These are phyloP conservation scores for Sclerotinia borealis DNA, from an alignment of 2,329 filamentous ascomycete genomes.

Conservation along the genomic window DNA sequence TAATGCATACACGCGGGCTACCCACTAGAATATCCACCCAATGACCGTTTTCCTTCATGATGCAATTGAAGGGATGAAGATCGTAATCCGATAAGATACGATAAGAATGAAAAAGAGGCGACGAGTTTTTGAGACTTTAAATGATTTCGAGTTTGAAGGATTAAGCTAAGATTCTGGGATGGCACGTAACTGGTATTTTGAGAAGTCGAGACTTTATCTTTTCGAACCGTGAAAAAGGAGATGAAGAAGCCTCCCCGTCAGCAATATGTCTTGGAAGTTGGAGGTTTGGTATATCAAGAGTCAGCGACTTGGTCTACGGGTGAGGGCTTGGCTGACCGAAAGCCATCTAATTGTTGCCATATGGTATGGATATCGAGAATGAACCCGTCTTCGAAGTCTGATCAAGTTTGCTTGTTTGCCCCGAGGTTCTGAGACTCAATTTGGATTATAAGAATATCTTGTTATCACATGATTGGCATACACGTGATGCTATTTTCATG, in stretches of 20 bases:
- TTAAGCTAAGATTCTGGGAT: not conserved
- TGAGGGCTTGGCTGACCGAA: not conserved
- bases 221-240: too few relatives aligned
- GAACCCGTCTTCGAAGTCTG: not conserved
- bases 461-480: not conserved
- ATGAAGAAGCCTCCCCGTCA: not conserved
- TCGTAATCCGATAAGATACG: slow-evolving; percentile 5
- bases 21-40: not conserved
- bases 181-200: not conserved
- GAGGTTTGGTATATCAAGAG: not conserved
- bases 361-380: not conserved
- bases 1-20: not conserved
- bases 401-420: not conserved
- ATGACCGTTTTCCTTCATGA: not conserved
- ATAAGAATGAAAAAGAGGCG: not conserved
- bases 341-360: not conserved
- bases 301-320: not conserved
- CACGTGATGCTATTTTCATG: not conserved
- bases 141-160: not conserved
- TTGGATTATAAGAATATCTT: too few relatives aligned
- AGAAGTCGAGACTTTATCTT: not conserved
- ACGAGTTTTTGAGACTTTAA: not conserved
- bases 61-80: slow-evolving; percentile 8
- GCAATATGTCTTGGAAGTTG: not conserved
- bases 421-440: not conserved